Base-by-base conservation (phyloP, 164 flowering plant genomes). In the Kingdonia uniflora region DNA sequence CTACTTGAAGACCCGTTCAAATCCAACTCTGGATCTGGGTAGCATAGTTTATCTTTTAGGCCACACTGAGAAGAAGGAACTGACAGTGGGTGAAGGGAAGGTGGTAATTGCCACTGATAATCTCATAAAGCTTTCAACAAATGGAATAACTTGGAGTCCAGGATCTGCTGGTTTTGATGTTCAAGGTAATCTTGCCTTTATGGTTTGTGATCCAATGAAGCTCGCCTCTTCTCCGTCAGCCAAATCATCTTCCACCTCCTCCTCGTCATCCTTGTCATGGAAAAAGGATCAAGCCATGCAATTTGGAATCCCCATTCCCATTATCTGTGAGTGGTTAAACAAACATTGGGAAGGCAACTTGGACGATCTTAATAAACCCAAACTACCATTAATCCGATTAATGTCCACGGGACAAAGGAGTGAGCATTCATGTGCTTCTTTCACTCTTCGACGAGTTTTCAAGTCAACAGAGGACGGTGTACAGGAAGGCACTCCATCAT, bases 151-250 rank as follows among this genome's bases (percentile, higher is more conserved):
- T 6, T 88, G 95, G 95, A 76, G 80, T 65, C 91, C 91, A 40
- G 99, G 99, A 15, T 88, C 94, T 50, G 96, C 96, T 41, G 96
- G 99, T 48, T 92, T 88, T 65, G 99, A 92, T 74, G 74, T 58
- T 11, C 95, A 84, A 44, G 96, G 96, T 3, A 92, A 92, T 73
- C 89, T 92, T n/a, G 90, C 99, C 11, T 92, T 92, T 66, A 86
- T 92, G 97, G 77, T 92, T 17, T 92, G 99, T 65, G 96, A 92
- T 66, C 99, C 96, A 19, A 92, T 88, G 96, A 92, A 92, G 59
- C 82, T 92, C 16, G 96, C 99, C n/a, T 74, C 96, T 47, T 88
- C 99, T 41, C 96, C 96, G 29, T 72, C 79, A 26, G 66, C 82
- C 15, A 83, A 78, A 52, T 84, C 96, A 12, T 70, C 94, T 48